Evolutionary conservation across 495 filamentous ascomycete species (phyloP).

Genomic region (Massariosphaeria phaeospora): DNA sequence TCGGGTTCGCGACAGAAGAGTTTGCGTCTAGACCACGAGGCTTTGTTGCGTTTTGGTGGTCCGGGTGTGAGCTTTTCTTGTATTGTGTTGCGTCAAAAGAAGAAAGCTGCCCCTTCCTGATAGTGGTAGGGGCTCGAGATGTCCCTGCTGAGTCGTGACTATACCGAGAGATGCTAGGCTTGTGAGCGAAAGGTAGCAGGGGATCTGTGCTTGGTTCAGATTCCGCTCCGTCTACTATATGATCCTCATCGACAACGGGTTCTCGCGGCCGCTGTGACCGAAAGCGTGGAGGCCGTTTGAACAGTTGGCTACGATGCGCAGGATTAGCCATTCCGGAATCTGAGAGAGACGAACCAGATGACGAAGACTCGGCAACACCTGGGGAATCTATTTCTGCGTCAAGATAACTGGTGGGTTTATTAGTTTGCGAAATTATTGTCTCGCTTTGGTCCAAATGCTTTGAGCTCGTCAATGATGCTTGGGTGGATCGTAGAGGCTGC

Average conservation of each 20-base stretch:
- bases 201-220: slow-evolving; percentile 49
- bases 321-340: slow-evolving; percentile 37
- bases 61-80: too few species aligned
- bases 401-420: too few species aligned
- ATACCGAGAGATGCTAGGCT: too few species aligned
- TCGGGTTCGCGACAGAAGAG: slow-evolving; percentile 24
- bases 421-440: too few species aligned
- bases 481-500: slow-evolving; percentile 21
- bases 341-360: slow-evolving; percentile 40
- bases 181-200: slow-evolving; percentile 61
- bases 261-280: slow-evolving; percentile 33
- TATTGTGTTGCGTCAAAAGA: too few species aligned
- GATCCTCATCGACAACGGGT: slow-evolving; percentile 33
- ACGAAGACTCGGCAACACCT: slow-evolving; percentile 1
- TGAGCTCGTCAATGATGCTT: slow-evolving; percentile 30
- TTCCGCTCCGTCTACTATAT: slow-evolving; percentile 56
- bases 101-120: not conserved
- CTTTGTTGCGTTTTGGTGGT: not conserved
- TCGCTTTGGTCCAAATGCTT: not conserved
- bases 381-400: not conserved
- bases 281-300: slow-evolving; percentile 38
- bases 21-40: not conserved
- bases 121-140: too few species aligned
- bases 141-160: too few species aligned
- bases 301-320: slow-evolving; percentile 27